Evolutionary conservation across 192 early-diverging fungal species (phyloP).

Genomic region (Gamsiella multidivaricata): DNA sequence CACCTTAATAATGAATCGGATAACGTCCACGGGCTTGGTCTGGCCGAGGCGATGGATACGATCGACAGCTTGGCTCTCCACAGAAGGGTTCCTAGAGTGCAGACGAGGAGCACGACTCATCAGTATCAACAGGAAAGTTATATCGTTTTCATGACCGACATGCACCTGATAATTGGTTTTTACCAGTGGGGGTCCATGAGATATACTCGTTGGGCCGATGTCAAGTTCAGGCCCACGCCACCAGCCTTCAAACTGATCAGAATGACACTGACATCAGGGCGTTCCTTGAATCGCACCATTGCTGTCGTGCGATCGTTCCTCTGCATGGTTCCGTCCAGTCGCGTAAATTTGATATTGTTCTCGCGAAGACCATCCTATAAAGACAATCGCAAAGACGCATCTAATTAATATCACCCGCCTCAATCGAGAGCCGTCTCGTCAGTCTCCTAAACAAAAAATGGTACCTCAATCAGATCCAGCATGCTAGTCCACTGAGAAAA

Average conservation of each 20-base stretch:
- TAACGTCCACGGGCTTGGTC: slow-evolving; percentile 65
- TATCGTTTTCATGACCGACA: slow-evolving; percentile 1
- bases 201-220: slow-evolving; percentile 73
- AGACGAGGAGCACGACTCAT: slow-evolving; percentile 45
- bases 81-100: slow-evolving; percentile 80
- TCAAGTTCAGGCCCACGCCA: slow-evolving; percentile 83
- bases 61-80: slow-evolving; percentile 86
- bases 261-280: slow-evolving; percentile 63
- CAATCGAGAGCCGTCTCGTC: neutral
- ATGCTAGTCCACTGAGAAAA: slow-evolving; percentile 96
- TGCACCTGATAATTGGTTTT: no score
- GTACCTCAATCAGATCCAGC: slow-evolving; percentile 79
- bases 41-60: slow-evolving; percentile 88
- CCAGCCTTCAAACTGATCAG: slow-evolving; percentile 80
- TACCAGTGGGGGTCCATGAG: slow-evolving; percentile 70
- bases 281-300: slow-evolving; percentile 67
- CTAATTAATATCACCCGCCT: no score
- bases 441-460: no score
- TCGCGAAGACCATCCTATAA: slow-evolving; percentile 60
- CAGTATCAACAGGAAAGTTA: slow-evolving; percentile 22
- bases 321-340: slow-evolving; percentile 83
- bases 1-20: slow-evolving; percentile 73
- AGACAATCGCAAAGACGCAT: neutral
- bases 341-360: slow-evolving; percentile 66
- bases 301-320: slow-evolving; percentile 66